These are phyloP conservation scores for Clonostachys solani DNA, from an alignment of 2,329 filamentous ascomycete genomes.

Conservation along the genomic window DNA sequence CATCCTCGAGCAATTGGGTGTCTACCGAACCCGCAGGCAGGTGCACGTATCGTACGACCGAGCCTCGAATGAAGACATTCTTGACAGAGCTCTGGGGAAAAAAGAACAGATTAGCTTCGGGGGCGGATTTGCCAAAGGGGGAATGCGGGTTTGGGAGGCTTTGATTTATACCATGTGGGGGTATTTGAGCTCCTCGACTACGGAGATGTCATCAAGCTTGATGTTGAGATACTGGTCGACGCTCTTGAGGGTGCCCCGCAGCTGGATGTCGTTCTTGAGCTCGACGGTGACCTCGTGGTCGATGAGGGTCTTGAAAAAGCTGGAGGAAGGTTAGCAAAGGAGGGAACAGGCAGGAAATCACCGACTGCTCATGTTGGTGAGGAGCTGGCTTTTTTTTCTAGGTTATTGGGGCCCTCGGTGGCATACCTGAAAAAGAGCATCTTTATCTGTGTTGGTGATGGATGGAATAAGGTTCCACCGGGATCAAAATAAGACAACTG, in stretches of 20 bases:
- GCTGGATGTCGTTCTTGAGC: conserved; percentile 98
- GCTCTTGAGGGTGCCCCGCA: conserved; percentile 91
- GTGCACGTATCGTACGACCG: conserved; percentile 89
- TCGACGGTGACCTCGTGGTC: conserved; percentile 97
- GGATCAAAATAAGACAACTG: background rate
- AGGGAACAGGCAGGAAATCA: no score
- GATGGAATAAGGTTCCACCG: background rate
- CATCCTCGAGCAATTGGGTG: conserved; percentile 83
- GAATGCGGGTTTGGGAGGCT: background rate
- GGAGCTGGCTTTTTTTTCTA: no score
- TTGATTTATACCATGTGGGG: conserved; percentile 70
- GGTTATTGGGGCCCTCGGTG: no score
- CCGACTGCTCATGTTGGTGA: no score
- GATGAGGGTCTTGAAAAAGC: conserved; percentile 98
- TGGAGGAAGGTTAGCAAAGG: conserved; percentile 23
- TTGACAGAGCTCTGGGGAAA: conserved; percentile 65
- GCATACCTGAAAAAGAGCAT: conserved; percentile 9
- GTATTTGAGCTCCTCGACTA: conserved; percentile 90
- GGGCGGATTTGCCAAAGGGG: background rate
- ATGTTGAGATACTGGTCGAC: conserved; percentile 99
- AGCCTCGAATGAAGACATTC: conserved; percentile 93
- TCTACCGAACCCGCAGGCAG: conserved; percentile 80
- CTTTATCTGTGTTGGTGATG: background rate
- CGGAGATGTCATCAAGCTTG: conserved; percentile 92
- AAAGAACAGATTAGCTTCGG: conserved; percentile 1